Evolutionary conservation across 306 rosid species (phyloP).

Genomic region (Macrotyloma uniflorum): DNA sequence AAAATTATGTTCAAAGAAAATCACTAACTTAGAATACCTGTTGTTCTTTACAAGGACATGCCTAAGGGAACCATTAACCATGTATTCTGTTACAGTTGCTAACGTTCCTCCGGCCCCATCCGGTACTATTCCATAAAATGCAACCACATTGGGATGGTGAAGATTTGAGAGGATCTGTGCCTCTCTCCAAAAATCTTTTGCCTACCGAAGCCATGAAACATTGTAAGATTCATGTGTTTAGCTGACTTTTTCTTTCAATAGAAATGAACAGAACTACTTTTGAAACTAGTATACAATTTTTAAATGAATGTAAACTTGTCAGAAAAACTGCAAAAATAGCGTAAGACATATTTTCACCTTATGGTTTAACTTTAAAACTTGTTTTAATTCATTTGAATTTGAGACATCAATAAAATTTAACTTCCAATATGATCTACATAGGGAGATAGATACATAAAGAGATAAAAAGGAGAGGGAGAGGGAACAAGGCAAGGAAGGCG

Average conservation of each 20-base stretch:
- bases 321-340: not conserved
- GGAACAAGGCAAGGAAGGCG: not conserved
- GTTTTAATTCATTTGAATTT: slow-evolving; percentile 5
- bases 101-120: slow-evolving; percentile 86
- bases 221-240: slow-evolving; percentile 30
- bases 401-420: slow-evolving; percentile 14
- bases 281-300: not conserved
- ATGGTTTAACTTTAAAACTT: slow-evolving; percentile 12
- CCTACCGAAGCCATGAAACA: slow-evolving; percentile 53
- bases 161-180: slow-evolving; percentile 90
- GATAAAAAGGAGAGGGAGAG: not conserved
- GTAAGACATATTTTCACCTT: not conserved
- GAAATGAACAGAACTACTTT: not conserved
- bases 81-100: slow-evolving; percentile 88
- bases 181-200: slow-evolving; percentile 98
- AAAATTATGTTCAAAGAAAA: slow-evolving; percentile 26
- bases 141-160: slow-evolving; percentile 95
- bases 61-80: slow-evolving; percentile 94
- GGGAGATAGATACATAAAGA: not conserved
- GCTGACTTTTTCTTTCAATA: not conserved
- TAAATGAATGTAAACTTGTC: not conserved
- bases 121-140: slow-evolving; percentile 92
- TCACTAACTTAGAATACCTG: slow-evolving; percentile 49
- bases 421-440: slow-evolving; percentile 10
- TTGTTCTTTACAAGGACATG: slow-evolving; percentile 76